These are phyloP conservation scores for Tanacetum coccineum DNA, from an alignment of 129 eudicot genomes.

Conservation along the genomic window DNA sequence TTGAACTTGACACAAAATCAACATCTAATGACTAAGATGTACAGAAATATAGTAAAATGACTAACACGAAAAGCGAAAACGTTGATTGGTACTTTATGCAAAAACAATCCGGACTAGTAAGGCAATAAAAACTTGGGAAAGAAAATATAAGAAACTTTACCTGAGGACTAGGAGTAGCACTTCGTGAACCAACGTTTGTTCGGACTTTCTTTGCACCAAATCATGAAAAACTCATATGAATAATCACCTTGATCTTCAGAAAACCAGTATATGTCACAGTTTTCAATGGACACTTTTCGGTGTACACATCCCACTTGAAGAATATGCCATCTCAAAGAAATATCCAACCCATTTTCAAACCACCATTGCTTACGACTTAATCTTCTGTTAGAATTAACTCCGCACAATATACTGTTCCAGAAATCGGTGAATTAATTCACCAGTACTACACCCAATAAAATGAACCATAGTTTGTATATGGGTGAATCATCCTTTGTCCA, in stretches of 20 bases:
- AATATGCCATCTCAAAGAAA: constrained; percentile 67
- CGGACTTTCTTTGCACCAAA: constrained; percentile 33
- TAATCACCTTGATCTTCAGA: constrained; percentile 28
- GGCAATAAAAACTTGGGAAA: too few relatives aligned
- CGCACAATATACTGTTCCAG: constrained; percentile 37
- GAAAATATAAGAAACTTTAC: too few relatives aligned
- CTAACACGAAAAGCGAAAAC: too few relatives aligned
- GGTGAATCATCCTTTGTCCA: constrained; percentile 2
- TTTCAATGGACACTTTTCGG: constrained; percentile 35
- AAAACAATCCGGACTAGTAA: too few relatives aligned
- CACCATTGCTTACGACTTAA: constrained; percentile 66
- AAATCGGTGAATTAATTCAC: constrained; percentile 50
- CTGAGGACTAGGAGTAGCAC: constrained; percentile 68
- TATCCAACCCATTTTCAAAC: constrained; percentile 33
- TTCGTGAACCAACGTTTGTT: constrained; percentile 32
- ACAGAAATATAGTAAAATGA: too few relatives aligned
- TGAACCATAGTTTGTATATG: background rate
- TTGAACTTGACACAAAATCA: too few relatives aligned
- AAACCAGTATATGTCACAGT: constrained; percentile 38
- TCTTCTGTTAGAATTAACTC: constrained; percentile 37
- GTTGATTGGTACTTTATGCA: too few relatives aligned
- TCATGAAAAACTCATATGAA: constrained; percentile 47
- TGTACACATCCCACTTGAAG: constrained; percentile 31
- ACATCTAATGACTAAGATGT: too few relatives aligned
- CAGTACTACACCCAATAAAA: constrained; percentile 4